Percentiles rank a stretch among this genome's conserved stretches.
Evolutionary conservation across 306 rosid genomes (phyloP).

Genomic region (Lablab purpureus): DNA sequence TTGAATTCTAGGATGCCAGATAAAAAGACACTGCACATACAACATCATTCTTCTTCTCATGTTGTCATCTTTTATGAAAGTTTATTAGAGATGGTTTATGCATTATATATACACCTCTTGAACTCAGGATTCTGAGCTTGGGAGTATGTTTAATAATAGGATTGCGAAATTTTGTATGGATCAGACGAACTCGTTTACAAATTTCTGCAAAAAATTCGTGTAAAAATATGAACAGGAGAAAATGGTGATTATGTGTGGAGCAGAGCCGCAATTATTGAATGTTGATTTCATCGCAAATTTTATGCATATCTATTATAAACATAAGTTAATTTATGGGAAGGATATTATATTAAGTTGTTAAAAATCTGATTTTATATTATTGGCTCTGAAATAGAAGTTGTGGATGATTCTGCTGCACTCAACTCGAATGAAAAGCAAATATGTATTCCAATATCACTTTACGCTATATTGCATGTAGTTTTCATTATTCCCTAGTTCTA

Average conservation of each 20-base stretch:
- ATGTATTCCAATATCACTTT: neutral
- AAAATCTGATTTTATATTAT: no score
- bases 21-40: neutral
- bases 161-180: neutral
- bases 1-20: neutral
- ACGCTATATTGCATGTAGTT: neutral
- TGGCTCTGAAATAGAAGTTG: no score
- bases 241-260: neutral
- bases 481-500: no score
- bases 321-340: no score
- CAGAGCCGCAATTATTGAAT: neutral
- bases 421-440: neutral
- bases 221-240: neutral
- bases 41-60: neutral
- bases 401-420: conserved; percentile 24
- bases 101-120: neutral
- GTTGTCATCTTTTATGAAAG: neutral
- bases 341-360: no score
- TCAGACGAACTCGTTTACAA: neutral
- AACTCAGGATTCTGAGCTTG: neutral
- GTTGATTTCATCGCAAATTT: neutral
- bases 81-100: neutral
- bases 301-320: no score
- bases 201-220: neutral
- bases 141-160: no score